Base-by-base conservation (phyloP, 805 yeast species). In the Starmerella powellii region DNA sequence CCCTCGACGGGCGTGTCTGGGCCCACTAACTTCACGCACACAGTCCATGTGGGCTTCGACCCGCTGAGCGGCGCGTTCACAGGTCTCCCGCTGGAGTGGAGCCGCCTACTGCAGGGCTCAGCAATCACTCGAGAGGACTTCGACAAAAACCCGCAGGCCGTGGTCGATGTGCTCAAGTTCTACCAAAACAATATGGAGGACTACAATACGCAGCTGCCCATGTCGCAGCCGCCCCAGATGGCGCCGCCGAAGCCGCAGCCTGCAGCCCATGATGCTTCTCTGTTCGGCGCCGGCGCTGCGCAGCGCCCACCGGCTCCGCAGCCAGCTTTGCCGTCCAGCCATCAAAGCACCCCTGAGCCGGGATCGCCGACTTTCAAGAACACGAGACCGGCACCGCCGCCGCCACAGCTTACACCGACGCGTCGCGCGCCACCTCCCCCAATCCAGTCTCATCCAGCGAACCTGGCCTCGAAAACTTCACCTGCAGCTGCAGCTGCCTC, bases 61-160 rank as follows among this genome's bases (percentile, higher is more conserved):
- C 70, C 77, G 4, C 74, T 72, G 48, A 73, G 85, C 17, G 95
- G 95, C 11, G 80, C 82, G 34, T 88, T 80, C 59, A 84, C 91
- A 1, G 97, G 96, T 2, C 66, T 91, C 33, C 98, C 98, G 0
- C 78, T 74, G 23, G 94, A 85, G 55, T 91, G 98, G 98, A 85
- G 85, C 48, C 72, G 74, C 48, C 67, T 87, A 28, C 68, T 91
- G 40, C 71, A 79, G 11, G 82, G 91, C 2, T 80, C 86, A 54
- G 95, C 95, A 40, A 86, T 91, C 45, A 76, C 95, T 5, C 76
- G 73, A 49, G 80, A 74, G 49, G 98, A 91, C 55, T 94, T 85
- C 63, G 78, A 79, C 57, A 82, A 80, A 47, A 84, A 91, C 61
- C 95, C 96, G 2, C 87, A 84, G 60, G 95, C 95, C 1, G 94